phyloP scores from a whole-genome alignment of 1,139 yeast species.

The Lodderomyces pseudojiufengensis region DNA sequence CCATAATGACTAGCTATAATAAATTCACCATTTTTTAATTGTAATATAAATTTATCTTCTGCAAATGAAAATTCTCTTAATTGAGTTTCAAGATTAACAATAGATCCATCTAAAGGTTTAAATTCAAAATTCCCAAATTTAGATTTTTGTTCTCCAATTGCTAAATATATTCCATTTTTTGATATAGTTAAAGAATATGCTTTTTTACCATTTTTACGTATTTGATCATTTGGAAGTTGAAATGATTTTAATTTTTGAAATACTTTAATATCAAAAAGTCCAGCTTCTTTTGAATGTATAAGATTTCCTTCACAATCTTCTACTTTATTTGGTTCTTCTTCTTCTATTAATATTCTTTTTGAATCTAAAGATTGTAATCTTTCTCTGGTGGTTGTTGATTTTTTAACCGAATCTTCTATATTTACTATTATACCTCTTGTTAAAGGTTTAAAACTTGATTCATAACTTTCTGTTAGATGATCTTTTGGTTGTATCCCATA shows the following conservation, averaged over 20 bases:
- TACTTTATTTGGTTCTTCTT: neutral
- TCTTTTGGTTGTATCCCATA: slow-evolving; percentile 4
- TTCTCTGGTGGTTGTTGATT: slow-evolving; percentile 1
- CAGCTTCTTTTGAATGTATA: slow-evolving; percentile 1
- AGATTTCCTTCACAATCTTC: slow-evolving; percentile 8
- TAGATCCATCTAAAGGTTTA: slow-evolving; percentile 6
- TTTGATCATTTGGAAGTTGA: slow-evolving; percentile 2
- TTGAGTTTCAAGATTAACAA: slow-evolving; percentile 11
- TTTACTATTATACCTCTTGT: neutral
- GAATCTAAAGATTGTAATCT: slow-evolving; percentile 1
- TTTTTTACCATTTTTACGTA: neutral
- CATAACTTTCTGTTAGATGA: neutral
- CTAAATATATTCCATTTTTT: slow-evolving; percentile 10
- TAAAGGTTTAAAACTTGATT: neutral
- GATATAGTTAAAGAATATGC: slow-evolving; percentile 9
- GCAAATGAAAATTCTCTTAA: slow-evolving; percentile 11
- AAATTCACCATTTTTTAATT: slow-evolving; percentile 7
- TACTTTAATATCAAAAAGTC: neutral
- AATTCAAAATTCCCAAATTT: neutral
- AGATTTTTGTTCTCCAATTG: slow-evolving; percentile 7
- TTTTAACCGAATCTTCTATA: neutral
- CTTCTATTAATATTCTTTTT: neutral
- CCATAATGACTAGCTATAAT: slow-evolving; percentile 13
- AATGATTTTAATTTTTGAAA: slow-evolving; percentile 7
- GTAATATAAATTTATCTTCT: slow-evolving; percentile 9